Conservation (phyloP, 129 eudicot species). For the Smallanthus sonchifolius region DNA sequence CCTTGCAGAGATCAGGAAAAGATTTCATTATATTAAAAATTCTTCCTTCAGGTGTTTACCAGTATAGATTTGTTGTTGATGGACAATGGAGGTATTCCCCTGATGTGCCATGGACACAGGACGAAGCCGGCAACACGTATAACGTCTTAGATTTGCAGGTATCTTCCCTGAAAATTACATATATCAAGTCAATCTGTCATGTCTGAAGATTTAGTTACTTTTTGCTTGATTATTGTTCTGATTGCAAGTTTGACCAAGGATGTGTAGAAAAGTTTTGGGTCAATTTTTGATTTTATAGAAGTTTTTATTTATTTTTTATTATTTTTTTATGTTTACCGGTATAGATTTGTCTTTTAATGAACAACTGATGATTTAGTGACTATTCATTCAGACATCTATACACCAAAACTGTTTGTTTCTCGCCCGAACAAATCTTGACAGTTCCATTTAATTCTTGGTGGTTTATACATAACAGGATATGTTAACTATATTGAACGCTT, state of each 20-base stretch:
- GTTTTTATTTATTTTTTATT: too few relatives aligned
- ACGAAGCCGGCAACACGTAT: constrained; percentile 82
- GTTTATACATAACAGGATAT: not conserved
- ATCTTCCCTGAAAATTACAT: not conserved
- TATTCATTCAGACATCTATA: not conserved
- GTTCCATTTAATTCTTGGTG: not conserved
- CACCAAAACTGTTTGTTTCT: not conserved
- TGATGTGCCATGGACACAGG: constrained; percentile 76
- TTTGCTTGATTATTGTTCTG: not conserved
- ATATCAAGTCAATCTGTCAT: not conserved
- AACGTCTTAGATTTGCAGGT: constrained; percentile 92
- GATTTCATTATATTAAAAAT: constrained; percentile 94
- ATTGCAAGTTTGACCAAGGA: too few relatives aligned
- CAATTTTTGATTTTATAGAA: not conserved
- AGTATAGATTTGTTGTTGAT: constrained; percentile 87
- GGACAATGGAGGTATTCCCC: constrained; percentile 93
- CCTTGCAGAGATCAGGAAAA: constrained; percentile 91
- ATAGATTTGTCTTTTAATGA: not conserved
- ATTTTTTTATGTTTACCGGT: not conserved
- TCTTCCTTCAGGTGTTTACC: constrained; percentile 96
- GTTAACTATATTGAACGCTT: not conserved
- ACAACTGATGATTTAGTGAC: not conserved
- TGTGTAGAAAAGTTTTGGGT: too few relatives aligned
- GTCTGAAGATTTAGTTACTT: not conserved
- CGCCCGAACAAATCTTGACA: not conserved